Evolutionary conservation across 2,329 filamentous ascomycete species (phyloP), one percentile per base, ranked within the genome.

Genomic region (Trichoderma sp.): DNA sequence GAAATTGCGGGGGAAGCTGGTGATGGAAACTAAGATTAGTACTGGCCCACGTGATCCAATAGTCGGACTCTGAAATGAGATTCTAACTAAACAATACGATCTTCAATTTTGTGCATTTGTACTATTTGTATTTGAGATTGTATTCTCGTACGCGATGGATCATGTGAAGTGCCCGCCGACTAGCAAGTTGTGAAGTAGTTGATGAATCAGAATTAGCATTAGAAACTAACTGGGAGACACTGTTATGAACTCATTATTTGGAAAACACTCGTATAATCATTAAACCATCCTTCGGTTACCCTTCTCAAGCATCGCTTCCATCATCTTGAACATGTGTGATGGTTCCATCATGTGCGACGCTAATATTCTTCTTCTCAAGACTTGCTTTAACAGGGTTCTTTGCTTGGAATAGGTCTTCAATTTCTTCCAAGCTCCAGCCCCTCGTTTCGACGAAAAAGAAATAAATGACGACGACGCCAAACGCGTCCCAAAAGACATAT

Each of bases 381-480:
- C 62, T 64, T 24, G 62, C 62, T 47, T 64, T 64, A 4, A 64
- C 62, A 4, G 62, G 62, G n/a, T 64, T 51, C 26, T 64, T 51
- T 15, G 39, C 62, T 28, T 32, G 39, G 26, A 64, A 64, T 1
- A 64, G 21, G 5, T 64, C 28, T 9, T 64, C 62, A 15, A 64
- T 64, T 64, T 64, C 62, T 51, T 64, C 62, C 62, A 64, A 64
- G 62, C 39, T 64, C 62, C 62, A 64, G 3, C 39, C 62, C 28
- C 39, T 64, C 3, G 62, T 64, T n/a, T 64, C 62, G 7, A 64
- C 62, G 12, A 64, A 64, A 15, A 64, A 64, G 26, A 64, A 51
- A 51, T 64, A 64, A 32, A 64, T 64, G 28, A 64, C 62, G 51
- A 64, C 39, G 28, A 64, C 39, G 6, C 62, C 62, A 51, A 64